Percentiles rank a stretch among this genome's conserved stretches.
Conservation (phyloP, 805 yeast species). For the Wickerhamiella slavikovae region DNA sequence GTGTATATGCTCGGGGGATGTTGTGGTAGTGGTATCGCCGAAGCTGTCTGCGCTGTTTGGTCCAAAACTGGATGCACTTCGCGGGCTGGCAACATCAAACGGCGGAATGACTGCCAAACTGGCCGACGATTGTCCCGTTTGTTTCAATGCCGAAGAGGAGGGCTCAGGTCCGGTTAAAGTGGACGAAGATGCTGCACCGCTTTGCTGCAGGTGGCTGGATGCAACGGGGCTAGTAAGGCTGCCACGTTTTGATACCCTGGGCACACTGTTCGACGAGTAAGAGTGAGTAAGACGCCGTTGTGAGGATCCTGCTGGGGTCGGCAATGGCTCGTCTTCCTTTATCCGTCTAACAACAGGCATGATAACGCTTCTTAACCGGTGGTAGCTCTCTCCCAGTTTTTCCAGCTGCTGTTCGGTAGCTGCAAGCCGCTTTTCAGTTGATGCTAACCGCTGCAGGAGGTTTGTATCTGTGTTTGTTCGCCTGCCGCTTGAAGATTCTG, state of each 20-base stretch:
- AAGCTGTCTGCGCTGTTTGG: slow-evolving; percentile 3
- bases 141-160: background rate
- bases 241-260: background rate
- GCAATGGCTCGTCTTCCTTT: slow-evolving; percentile 45
- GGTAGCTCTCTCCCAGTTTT: slow-evolving; percentile 31
- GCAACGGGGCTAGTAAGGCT: slow-evolving; percentile 10
- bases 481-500: slow-evolving; percentile 1
- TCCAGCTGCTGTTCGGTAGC: slow-evolving; percentile 19
- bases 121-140: background rate
- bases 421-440: slow-evolving; percentile 16
- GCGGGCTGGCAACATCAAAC: slow-evolving; percentile 4
- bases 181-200: background rate
- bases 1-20: background rate
- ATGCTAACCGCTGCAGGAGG: slow-evolving; percentile 4
- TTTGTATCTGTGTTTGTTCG: slow-evolving; percentile 2
- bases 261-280: background rate
- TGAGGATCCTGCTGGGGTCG: slow-evolving; percentile 30
- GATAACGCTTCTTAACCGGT: slow-evolving; percentile 39
- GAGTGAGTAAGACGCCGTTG: no score
- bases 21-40: slow-evolving; percentile 1
- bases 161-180: background rate
- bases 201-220: background rate
- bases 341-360: slow-evolving; percentile 39
- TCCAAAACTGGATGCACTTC: slow-evolving; percentile 9
- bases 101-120: background rate